Percentiles rank a stretch among this genome's conserved stretches.
Conservation (phyloP, 2,329 filamentous ascomycete species). For the Aspergillus fructus region DNA sequence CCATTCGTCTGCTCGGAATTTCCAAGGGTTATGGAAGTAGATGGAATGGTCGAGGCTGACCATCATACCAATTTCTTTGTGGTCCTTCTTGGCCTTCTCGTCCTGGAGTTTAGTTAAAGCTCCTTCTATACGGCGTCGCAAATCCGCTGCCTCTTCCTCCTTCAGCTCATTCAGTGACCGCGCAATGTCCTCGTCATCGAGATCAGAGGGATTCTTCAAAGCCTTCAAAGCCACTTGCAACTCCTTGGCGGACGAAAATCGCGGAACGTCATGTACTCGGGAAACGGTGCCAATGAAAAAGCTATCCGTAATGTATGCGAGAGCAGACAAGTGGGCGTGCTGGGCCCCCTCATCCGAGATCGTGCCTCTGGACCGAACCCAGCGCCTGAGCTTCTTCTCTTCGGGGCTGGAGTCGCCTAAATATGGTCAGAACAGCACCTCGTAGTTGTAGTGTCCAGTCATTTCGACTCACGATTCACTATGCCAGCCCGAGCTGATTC, state of each 20-base stretch:
- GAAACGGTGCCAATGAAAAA: conserved; percentile 91
- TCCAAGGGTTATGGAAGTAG: conserved; percentile 51
- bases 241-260: conserved; percentile 59
- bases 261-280: conserved; percentile 76
- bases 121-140: conserved; percentile 35
- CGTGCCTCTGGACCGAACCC: conserved; percentile 53
- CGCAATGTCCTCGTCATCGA: conserved; percentile 41
- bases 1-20: conserved; percentile 52
- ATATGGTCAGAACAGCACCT: conserved; percentile 3
- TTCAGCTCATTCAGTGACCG: conserved; percentile 44
- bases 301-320: conserved; percentile 90
- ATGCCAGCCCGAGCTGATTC: conserved; percentile 58
- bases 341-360: conserved; percentile 74
- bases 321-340: conserved; percentile 77
- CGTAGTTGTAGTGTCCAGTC: no score
- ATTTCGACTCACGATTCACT: conserved; percentile 49
- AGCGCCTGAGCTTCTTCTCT: conserved; percentile 65
- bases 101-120: conserved; percentile 30
- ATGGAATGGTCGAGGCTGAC: conserved; percentile 53
- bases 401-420: conserved; percentile 50
- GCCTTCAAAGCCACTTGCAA: conserved; percentile 39
- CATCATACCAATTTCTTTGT: conserved; percentile 50
- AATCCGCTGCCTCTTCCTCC: conserved; percentile 42
- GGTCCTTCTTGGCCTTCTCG: conserved; percentile 23
- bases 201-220: conserved; percentile 45